Percentiles rank a stretch among this genome's conserved stretches.
phyloP scores from a whole-genome alignment of 306 rosid genomes.

The Carpinus fangiana region DNA sequence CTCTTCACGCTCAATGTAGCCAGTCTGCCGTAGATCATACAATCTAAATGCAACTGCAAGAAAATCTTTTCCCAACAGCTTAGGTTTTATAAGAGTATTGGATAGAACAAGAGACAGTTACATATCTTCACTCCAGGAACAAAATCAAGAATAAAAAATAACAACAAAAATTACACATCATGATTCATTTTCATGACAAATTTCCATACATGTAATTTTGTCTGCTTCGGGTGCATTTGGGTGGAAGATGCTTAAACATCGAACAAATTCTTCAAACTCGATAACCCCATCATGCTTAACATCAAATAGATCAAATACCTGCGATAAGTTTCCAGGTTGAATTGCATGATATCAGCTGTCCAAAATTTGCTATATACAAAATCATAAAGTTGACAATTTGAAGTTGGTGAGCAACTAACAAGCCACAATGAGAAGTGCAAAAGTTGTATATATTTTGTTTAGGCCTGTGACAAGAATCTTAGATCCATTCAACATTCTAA shows the following conservation, averaged over 20 bases:
- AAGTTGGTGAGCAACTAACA: neutral
- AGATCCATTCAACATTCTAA: neutral
- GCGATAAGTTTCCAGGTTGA: conserved; percentile 8
- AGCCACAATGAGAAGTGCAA: neutral
- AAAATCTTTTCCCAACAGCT: conserved; percentile 11
- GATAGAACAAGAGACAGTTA: neutral
- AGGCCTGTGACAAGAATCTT: neutral
- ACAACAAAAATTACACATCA: neutral
- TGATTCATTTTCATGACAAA: neutral
- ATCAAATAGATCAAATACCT: conserved; percentile 83
- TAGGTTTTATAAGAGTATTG: neutral
- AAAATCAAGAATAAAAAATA: neutral
- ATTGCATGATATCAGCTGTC: neutral
- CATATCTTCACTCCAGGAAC: neutral
- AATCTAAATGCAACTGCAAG: conserved; percentile 70
- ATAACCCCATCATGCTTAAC: conserved; percentile 62
- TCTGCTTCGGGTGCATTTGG: conserved; percentile 54
- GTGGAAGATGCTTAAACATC: conserved; percentile 74
- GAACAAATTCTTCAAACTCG: conserved; percentile 76
- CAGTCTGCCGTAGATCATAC: conserved; percentile 64
- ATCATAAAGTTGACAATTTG: neutral
- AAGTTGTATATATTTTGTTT: neutral
- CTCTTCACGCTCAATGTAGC: conserved; percentile 56
- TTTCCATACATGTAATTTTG: conserved; percentile 63
- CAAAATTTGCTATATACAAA: neutral